A percentile compares a stretch with the other conserved stretches of the same genome.
These are phyloP conservation scores for Nothophoma quercina DNA, from an alignment of 2,329 filamentous ascomycete genomes.

Conservation along the genomic window DNA sequence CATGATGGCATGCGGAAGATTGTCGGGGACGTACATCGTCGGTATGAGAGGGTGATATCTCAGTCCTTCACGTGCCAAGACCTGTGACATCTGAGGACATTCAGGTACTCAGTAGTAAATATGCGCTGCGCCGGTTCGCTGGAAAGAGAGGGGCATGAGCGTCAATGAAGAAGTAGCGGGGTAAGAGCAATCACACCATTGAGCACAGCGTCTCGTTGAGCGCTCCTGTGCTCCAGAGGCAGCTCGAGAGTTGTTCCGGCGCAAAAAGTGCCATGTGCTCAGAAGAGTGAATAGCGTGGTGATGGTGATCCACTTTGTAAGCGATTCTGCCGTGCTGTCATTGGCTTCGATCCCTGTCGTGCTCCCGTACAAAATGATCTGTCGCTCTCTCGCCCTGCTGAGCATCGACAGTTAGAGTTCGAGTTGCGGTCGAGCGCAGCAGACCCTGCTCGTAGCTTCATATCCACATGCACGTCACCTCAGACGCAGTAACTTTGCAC, in stretches of 20 bases:
- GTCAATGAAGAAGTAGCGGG: constrained; percentile 4
- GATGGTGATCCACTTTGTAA: constrained; percentile 21
- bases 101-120: constrained; percentile 18
- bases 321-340: constrained; percentile 22
- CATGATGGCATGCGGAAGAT: constrained; percentile 31
- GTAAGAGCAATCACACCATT: constrained; percentile 13
- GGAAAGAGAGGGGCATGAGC: constrained; percentile 10
- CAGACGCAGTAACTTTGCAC: not conserved
- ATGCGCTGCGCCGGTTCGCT: constrained; percentile 14
- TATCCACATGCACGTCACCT: not conserved
- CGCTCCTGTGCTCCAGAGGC: constrained; percentile 1
- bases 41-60: constrained; percentile 15
- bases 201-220: constrained; percentile 9
- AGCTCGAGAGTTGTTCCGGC: constrained; percentile 14
- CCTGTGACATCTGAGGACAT: constrained; percentile 19
- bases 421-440: not conserved
- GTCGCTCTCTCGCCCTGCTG: constrained; percentile 10
- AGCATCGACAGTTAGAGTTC: not conserved
- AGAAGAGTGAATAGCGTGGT: constrained; percentile 24
- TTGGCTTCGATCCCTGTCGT: constrained; percentile 20
- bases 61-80: constrained; percentile 21
- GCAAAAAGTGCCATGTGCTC: constrained; percentile 19
- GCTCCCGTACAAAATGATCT: constrained; percentile 5
- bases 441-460: not conserved
- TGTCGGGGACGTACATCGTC: constrained; percentile 18